Base-by-base conservation (phyloP, 2,329 filamentous ascomycete genomes). In the Domatiomyces globalis region DNA sequence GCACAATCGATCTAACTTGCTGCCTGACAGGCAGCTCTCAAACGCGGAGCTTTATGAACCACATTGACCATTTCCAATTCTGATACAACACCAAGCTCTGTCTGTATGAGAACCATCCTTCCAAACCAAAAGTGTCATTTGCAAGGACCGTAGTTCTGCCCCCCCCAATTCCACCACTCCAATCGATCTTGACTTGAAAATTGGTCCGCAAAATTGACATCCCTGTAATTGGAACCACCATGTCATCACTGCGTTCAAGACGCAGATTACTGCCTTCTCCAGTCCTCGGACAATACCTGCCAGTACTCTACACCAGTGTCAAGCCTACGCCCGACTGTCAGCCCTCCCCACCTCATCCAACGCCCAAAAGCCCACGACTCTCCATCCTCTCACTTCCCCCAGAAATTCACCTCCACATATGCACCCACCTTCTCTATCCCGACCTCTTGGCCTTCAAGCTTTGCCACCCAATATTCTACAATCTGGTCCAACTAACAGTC, bases 371-470 rank as follows among this genome's bases (percentile, higher is more conserved):
- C 15, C 33, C 10, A 15, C 15, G 33, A 7, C 33, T 39, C 15
- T 29, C 45, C 9, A 48, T 65, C 45, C 46, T 62, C 33, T 43
- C 48, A 10, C 60, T 67, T 2, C 65, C 66, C 9, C 57, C 63
- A 0, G 65, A 67, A 54, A 53, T 68, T 19, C 64, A 65, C 36
- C 51, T 60, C 19, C 49, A 59, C 1, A 62, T 68, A 33, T 43
- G 54, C 36, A 44, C 52, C 6, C 25, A 61, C 17, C 61, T 68
- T 43, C 46, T 45, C 2, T 58, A 65, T 49, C 59, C 61, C 29
- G 62, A 63, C 47, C 7, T 56, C 5, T 51, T 63, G 22, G 48
- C 58, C 9, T 57, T 67, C 4, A 58, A 59, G 25, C 49, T 62
- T 25, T 63, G 60, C 5, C 61, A 61, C 54, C 49, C 49, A 20